Percentiles rank a stretch among this genome's conserved stretches.
These are phyloP conservation scores for Tolypocladium pustulatum DNA, from an alignment of 2,329 filamentous ascomycete species.

Conservation along the genomic window DNA sequence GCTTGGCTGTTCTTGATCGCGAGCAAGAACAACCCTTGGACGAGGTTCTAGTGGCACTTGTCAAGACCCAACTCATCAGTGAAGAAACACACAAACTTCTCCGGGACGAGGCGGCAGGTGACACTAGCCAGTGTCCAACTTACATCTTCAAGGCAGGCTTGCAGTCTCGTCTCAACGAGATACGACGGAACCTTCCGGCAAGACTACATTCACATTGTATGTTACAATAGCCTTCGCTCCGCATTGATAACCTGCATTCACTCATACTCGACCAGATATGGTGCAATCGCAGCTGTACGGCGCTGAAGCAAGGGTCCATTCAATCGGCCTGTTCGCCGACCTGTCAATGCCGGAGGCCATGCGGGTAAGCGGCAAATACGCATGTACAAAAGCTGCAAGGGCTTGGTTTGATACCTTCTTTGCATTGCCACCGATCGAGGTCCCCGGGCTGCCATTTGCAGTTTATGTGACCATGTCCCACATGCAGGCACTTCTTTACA, in stretches of 20 bases:
- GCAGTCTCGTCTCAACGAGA: conserved; percentile 14
- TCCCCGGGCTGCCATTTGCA: conserved; percentile 21
- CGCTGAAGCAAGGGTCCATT: conserved; percentile 21
- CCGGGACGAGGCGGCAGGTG: conserved; percentile 17
- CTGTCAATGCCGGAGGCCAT: conserved; percentile 17
- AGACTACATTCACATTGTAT: conserved; percentile 16
- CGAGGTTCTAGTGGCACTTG: conserved; percentile 27
- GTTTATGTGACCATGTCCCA: conserved; percentile 24
- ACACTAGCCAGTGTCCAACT: conserved; percentile 15
- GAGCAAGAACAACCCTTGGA: conserved; percentile 38
- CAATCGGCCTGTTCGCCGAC: conserved; percentile 20
- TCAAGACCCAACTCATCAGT: conserved; percentile 26
- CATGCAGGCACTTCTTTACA: conserved; percentile 25
- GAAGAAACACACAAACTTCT: conserved; percentile 26
- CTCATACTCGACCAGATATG: conserved; percentile 10
- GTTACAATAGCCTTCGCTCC: conserved; percentile 2
- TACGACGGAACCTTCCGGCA: conserved; percentile 13
- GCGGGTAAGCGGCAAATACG: conserved; percentile 24
- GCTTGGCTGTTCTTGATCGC: conserved; percentile 33
- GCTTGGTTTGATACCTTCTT: conserved; percentile 27
- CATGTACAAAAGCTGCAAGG: conserved; percentile 22
- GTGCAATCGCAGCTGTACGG: conserved; percentile 18
- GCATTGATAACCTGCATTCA: background rate
- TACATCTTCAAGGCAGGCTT: conserved; percentile 22
- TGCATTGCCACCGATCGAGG: conserved; percentile 14